Conservation (phyloP, 306 rosid genomes). For the Quercus glauca region DNA sequence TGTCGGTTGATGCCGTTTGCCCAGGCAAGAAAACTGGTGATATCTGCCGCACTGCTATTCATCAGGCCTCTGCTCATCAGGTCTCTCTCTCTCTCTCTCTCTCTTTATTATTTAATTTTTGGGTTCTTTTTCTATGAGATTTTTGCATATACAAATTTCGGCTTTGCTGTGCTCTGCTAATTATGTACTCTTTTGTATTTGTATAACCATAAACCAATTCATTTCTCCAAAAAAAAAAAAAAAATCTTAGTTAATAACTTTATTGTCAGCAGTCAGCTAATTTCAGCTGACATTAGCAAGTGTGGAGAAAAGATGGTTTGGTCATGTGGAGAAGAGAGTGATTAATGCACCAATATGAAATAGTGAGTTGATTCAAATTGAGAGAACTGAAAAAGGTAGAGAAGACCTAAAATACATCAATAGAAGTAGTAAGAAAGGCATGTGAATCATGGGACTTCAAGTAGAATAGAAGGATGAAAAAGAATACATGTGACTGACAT, state of each 20-base stretch:
- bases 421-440: no score
- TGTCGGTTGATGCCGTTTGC: constrained; percentile 76
- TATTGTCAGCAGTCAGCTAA: neutral
- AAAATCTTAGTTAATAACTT: neutral
- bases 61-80: constrained; percentile 46
- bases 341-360: no score
- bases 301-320: neutral
- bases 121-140: neutral
- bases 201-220: neutral
- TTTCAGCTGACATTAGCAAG: neutral
- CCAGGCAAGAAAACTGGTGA: constrained; percentile 83
- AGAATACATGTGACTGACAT: no score
- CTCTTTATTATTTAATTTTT: neutral
- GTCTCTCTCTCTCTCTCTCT: constrained; percentile 22
- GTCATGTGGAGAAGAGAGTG: no score
- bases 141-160: neutral
- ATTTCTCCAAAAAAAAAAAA: neutral
- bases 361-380: no score
- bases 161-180: neutral
- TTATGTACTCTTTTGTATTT: neutral
- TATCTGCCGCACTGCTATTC: constrained; percentile 69
- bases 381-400: no score
- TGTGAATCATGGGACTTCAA: no score
- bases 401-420: no score
- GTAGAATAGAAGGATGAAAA: no score